A percentile compares a stretch with the other conserved stretches of the same genome.
Evolutionary conservation across 169 alveolate genomes (phyloP).

Genomic region (Plasmodium billcollinsi): DNA sequence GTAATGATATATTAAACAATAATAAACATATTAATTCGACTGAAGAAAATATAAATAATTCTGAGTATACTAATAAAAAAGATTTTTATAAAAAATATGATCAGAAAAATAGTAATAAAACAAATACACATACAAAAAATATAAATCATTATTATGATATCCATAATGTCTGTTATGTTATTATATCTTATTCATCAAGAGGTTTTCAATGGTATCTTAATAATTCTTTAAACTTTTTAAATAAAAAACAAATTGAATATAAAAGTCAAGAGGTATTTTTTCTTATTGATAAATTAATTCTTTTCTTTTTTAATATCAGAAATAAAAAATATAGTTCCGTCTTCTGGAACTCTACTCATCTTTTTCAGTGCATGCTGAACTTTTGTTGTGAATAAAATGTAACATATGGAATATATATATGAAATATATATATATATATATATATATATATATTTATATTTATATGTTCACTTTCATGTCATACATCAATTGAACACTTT

Average conservation of each 20-base stretch:
- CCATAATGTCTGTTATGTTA: constrained; percentile 14
- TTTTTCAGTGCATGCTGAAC: constrained; percentile 43
- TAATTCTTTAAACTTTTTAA: constrained; percentile 23
- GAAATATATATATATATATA: background rate
- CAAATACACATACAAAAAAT: background rate
- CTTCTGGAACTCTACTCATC: constrained; percentile 58
- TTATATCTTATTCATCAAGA: constrained; percentile 10
- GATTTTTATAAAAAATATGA: no score
- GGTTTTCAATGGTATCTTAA: constrained; percentile 56
- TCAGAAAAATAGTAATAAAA: background rate
- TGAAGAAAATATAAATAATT: no score
- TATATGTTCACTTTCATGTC: background rate
- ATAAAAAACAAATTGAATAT: constrained; percentile 8
- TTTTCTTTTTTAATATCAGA: constrained; percentile 40
- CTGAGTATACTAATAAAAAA: no score
- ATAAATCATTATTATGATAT: constrained; percentile 3
- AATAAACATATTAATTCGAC: no score
- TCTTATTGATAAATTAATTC: constrained; percentile 33
- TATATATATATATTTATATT: background rate
- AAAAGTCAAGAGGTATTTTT: constrained; percentile 11
- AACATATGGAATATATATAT: background rate
- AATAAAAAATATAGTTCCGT: constrained; percentile 32
- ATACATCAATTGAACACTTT: background rate
- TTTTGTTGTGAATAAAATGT: constrained; percentile 10
- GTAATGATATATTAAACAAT: no score